Conservation (phyloP, 2,329 filamentous ascomycete genomes). For the Hypoxylon sp. region DNA sequence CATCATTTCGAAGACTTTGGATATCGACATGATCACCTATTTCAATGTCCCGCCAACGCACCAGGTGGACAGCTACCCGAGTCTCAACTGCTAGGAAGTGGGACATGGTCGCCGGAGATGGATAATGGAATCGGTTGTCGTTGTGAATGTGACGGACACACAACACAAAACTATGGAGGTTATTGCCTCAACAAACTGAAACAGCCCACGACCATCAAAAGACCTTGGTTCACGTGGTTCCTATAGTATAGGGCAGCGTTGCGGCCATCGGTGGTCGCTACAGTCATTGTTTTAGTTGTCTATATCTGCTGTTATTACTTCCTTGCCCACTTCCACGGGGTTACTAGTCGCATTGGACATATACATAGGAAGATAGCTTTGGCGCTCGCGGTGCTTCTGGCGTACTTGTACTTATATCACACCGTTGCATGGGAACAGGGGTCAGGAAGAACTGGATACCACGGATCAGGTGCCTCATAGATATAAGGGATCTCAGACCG, state of each 20-base stretch:
- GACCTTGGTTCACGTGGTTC: constrained; percentile 53
- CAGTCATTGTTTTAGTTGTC: constrained; percentile 20
- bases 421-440: constrained; percentile 31
- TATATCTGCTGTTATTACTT: constrained; percentile 28
- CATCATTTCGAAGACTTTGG: constrained; percentile 62
- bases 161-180: constrained; percentile 51
- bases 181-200: constrained; percentile 58
- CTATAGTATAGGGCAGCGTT: constrained; percentile 39
- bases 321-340: constrained; percentile 14
- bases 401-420: constrained; percentile 41
- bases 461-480: constrained; percentile 32
- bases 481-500: constrained; percentile 21
- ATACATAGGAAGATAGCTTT: constrained; percentile 35
- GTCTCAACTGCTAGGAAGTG: constrained; percentile 51
- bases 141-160: constrained; percentile 57
- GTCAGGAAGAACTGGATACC: constrained; percentile 39
- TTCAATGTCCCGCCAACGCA: constrained; percentile 55
- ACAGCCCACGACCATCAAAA: constrained; percentile 52
- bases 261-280: constrained; percentile 5
- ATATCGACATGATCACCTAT: constrained; percentile 56
- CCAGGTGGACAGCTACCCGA: constrained; percentile 54
- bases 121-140: constrained; percentile 58
- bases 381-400: constrained; percentile 41
- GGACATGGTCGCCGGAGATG: constrained; percentile 49
- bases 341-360: constrained; percentile 27